phyloP scores from a whole-genome alignment of 768 basidiomycete species.

The Hygrophorus pudorinus region DNA sequence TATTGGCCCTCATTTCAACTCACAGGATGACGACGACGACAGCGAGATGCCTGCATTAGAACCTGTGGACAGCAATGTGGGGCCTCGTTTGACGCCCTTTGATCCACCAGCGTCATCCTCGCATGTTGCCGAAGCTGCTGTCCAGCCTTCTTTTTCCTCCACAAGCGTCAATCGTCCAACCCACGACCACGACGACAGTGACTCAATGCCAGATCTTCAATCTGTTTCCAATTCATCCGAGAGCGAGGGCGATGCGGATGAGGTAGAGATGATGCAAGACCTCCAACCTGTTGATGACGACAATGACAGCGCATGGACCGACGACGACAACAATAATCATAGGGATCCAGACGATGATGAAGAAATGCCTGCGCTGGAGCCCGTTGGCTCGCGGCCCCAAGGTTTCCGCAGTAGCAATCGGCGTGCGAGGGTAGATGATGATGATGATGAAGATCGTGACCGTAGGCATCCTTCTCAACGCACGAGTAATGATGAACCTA shows the following conservation, averaged over 20 bases:
- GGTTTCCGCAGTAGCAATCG: conserved; percentile 21
- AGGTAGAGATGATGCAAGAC: conserved; percentile 19
- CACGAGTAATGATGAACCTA: conserved; percentile 18
- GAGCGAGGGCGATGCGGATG: conserved; percentile 19
- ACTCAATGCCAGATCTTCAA: conserved; percentile 32
- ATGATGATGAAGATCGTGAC: conserved; percentile 51
- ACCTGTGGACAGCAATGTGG: not conserved
- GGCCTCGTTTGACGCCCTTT: not conserved
- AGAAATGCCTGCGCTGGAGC: conserved; percentile 20
- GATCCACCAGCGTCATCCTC: not conserved
- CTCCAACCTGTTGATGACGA: conserved; percentile 21
- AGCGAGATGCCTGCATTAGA: not conserved
- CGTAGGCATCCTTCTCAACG: conserved; percentile 59
- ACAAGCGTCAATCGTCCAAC: not conserved
- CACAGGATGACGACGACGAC: not conserved
- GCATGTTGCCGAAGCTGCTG: not conserved
- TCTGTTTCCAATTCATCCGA: conserved; percentile 24
- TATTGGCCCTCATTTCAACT: not conserved
- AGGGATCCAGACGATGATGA: conserved; percentile 18
- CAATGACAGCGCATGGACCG: conserved; percentile 18
- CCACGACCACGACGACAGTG: conserved; percentile 19
- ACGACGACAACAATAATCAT: conserved; percentile 6
- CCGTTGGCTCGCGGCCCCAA: conserved; percentile 13
- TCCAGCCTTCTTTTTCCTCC: not conserved
- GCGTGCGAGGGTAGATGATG: conserved; percentile 52